A percentile compares a stretch with the other conserved stretches of the same genome.
These are phyloP conservation scores for Conringia planisiliqua DNA, from an alignment of 345 rosid genomes.

Conservation along the genomic window DNA sequence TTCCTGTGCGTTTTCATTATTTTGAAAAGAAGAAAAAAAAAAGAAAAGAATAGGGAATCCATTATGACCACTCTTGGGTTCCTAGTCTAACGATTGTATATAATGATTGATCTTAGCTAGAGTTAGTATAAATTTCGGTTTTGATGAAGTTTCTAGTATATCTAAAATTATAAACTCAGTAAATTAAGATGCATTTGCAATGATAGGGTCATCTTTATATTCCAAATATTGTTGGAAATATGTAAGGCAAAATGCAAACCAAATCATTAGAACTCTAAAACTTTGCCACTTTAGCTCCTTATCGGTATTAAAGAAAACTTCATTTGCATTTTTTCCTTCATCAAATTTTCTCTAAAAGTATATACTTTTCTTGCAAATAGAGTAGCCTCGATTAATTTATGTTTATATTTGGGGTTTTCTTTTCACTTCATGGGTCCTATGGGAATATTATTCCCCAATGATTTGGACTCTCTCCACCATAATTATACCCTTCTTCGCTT, in stretches of 20 bases:
- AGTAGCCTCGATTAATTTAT: constrained; percentile 26
- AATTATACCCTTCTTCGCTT: constrained; percentile 3
- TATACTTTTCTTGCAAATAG: constrained; percentile 39
- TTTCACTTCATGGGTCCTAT: constrained; percentile 25
- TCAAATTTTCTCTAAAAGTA: constrained; percentile 27
- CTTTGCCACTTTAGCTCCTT: constrained; percentile 29
- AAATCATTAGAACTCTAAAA: constrained; percentile 33
- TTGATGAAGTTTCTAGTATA: constrained; percentile 1
- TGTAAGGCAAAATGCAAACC: constrained; percentile 35
- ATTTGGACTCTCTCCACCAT: constrained; percentile 33
- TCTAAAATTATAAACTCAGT: neutral
- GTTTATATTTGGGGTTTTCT: constrained; percentile 16
- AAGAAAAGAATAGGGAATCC: too few relatives aligned
- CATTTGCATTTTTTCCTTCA: constrained; percentile 22
- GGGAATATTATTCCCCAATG: constrained; percentile 39
- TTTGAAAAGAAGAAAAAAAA: neutral
- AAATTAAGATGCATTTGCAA: neutral
- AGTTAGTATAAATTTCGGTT: neutral
- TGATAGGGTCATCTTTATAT: constrained; percentile 23
- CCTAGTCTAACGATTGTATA: neutral
- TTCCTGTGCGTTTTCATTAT: constrained; percentile 16
- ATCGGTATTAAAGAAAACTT: constrained; percentile 21
- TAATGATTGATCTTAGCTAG: neutral
- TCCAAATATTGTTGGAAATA: constrained; percentile 24
- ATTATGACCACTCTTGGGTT: neutral